Conservation (phyloP, 2,329 filamentous ascomycete species). For the Aureobasidium sp. region DNA sequence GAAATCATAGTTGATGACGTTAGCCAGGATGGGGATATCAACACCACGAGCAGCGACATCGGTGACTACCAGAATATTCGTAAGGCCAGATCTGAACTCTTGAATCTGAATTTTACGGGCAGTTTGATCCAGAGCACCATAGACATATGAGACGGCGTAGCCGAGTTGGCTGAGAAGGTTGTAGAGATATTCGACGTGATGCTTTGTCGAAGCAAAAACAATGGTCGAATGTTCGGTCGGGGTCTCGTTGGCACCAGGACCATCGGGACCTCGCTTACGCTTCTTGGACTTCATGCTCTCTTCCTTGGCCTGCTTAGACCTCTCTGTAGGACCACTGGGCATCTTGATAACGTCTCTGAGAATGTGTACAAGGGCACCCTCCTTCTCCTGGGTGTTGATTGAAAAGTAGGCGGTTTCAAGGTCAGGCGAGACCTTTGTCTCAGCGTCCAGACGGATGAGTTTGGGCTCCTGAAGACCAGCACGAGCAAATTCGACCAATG, state of each 20-base stretch:
- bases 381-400: slow-evolving; percentile 87
- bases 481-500: slow-evolving; percentile 89
- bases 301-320: slow-evolving; percentile 39
- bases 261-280: slow-evolving; percentile 53
- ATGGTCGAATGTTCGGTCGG: slow-evolving; percentile 91
- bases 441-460: slow-evolving; percentile 82
- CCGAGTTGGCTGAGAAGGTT: slow-evolving; percentile 72
- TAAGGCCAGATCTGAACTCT: slow-evolving; percentile 74
- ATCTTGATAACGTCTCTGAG: slow-evolving; percentile 90
- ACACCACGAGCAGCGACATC: slow-evolving; percentile 95
- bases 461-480: slow-evolving; percentile 89
- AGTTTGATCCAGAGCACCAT: slow-evolving; percentile 89
- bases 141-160: slow-evolving; percentile 88
- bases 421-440: slow-evolving; percentile 93
- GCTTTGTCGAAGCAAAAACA: slow-evolving; percentile 89
- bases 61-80: slow-evolving; percentile 89
- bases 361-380: slow-evolving; percentile 82
- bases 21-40: slow-evolving; percentile 90
- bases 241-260: slow-evolving; percentile 54
- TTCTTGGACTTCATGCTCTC: slow-evolving; percentile 54
- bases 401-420: slow-evolving; percentile 94
- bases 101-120: slow-evolving; percentile 89
- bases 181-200: slow-evolving; percentile 91
- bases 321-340: slow-evolving; percentile 60
- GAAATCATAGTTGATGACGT: slow-evolving; percentile 99